A percentile compares a stretch with the other conserved stretches of the same genome.
phyloP scores from a whole-genome alignment of 2,329 filamentous ascomycete species.

The Claviceps sp. region DNA sequence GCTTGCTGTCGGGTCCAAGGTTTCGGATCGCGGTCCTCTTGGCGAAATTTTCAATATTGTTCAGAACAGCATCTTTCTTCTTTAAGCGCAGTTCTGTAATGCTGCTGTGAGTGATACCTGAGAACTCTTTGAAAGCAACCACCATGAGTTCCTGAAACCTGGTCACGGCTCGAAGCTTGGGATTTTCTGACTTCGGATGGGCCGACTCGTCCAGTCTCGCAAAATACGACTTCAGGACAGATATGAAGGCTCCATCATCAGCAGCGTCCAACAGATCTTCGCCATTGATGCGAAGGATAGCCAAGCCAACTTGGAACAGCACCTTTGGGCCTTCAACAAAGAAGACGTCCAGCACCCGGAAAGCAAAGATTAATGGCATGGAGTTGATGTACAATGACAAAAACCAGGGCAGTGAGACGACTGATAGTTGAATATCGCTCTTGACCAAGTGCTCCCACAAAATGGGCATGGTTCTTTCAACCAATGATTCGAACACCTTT shows the following conservation, averaged over 20 bases:
- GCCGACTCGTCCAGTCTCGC: slow-evolving; percentile 86
- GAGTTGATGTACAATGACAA: slow-evolving; percentile 97
- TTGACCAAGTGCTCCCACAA: slow-evolving; percentile 97
- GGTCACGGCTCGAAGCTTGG: slow-evolving; percentile 86
- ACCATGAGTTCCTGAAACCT: slow-evolving; percentile 98
- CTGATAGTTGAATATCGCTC: slow-evolving; percentile 91
- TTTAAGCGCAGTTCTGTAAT: slow-evolving; percentile 80
- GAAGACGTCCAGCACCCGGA: slow-evolving; percentile 92
- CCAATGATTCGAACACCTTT: slow-evolving; percentile 90
- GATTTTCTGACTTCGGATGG: slow-evolving; percentile 88
- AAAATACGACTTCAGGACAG: slow-evolving; percentile 90
- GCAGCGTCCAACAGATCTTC: slow-evolving; percentile 87
- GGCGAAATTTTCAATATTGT: slow-evolving; percentile 93
- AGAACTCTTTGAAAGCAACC: slow-evolving; percentile 96
- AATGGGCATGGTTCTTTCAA: slow-evolving; percentile 98
- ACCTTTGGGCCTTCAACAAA: slow-evolving; percentile 97
- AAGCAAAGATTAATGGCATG: slow-evolving; percentile 96
- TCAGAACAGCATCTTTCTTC: slow-evolving; percentile 87
- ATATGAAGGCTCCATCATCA: slow-evolving; percentile 94
- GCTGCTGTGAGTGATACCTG: slow-evolving; percentile 83
- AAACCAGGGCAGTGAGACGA: slow-evolving; percentile 96
- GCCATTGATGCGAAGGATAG: slow-evolving; percentile 94
- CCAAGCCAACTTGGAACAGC: slow-evolving; percentile 88
- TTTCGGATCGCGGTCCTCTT: slow-evolving; percentile 95
- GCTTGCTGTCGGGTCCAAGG: slow-evolving; percentile 88